Percentiles rank a stretch among this genome's conserved stretches.
Evolutionary conservation across 163 green algal species (phyloP).

Genomic region (Chlorella variabilis): DNA sequence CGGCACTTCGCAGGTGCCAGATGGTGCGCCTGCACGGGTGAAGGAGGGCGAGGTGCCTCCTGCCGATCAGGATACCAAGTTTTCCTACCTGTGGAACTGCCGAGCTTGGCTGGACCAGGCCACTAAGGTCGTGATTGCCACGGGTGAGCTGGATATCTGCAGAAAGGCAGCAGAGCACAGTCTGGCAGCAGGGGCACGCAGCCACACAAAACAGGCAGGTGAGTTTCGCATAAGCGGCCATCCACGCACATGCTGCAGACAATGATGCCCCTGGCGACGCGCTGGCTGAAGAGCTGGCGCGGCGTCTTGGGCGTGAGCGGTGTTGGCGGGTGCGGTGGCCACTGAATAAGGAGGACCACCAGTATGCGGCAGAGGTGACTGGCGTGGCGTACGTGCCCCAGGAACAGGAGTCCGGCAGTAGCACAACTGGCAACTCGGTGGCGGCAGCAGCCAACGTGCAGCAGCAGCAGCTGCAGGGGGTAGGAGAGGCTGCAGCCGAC

Average conservation of each 20-base stretch:
- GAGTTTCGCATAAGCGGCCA: no score
- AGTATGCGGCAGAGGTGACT: constrained; percentile 3
- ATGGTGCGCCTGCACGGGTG: constrained; percentile 74
- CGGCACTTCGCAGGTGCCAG: constrained; percentile 55
- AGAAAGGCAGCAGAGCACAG: no score
- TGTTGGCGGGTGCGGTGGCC: constrained; percentile 77
- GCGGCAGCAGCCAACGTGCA: background rate
- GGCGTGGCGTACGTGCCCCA: constrained; percentile 13
- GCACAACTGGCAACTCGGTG: background rate
- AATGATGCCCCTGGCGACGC: constrained; percentile 79
- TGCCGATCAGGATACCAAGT: constrained; percentile 73
- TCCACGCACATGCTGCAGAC: constrained; percentile 57
- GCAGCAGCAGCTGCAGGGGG: background rate
- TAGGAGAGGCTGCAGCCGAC: background rate
- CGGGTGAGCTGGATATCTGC: constrained; percentile 31
- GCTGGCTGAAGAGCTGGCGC: constrained; percentile 80
- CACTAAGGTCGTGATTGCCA: constrained; percentile 71
- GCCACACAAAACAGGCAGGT: no score
- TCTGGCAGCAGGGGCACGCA: no score
- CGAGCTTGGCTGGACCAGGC: constrained; percentile 68
- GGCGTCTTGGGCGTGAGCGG: constrained; percentile 77
- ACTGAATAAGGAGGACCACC: constrained; percentile 41
- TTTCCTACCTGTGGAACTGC: constrained; percentile 83
- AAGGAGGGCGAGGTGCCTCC: constrained; percentile 51
- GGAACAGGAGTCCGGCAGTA: background rate